These are phyloP conservation scores for Wickerhamomyces sp. DNA, from an alignment of 1,139 yeast species.

Conservation along the genomic window DNA sequence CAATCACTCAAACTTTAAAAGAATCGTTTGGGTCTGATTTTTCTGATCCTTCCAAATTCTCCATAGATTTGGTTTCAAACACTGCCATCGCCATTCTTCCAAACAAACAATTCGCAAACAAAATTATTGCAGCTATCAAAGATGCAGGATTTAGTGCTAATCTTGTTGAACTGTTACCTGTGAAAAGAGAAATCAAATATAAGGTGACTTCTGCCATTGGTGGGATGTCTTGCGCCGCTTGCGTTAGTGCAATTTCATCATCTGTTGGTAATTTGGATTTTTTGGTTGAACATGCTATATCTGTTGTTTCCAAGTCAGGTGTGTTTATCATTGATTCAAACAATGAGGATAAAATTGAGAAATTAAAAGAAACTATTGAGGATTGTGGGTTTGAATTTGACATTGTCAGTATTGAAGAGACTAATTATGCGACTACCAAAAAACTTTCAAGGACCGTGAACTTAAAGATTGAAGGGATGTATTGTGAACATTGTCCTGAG, in stretches of 20 bases:
- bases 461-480: conserved; percentile 63
- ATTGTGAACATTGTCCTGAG: conserved; percentile 65
- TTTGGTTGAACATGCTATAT: conserved; percentile 49
- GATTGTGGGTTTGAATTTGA: conserved; percentile 65
- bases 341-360: conserved; percentile 28
- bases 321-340: conserved; percentile 47
- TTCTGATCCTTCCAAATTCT: conserved; percentile 17
- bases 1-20: conserved; percentile 42
- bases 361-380: conserved; percentile 47
- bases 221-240: conserved; percentile 74
- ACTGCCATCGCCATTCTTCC: conserved; percentile 44
- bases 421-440: conserved; percentile 43
- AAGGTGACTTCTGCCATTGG: conserved; percentile 59
- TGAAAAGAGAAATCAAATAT: conserved; percentile 38
- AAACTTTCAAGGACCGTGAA: conserved; percentile 50
- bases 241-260: conserved; percentile 51
- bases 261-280: conserved; percentile 49
- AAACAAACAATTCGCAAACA: conserved; percentile 48
- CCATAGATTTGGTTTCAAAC: conserved; percentile 39
- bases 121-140: conserved; percentile 40
- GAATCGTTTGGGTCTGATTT: conserved; percentile 8
- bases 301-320: conserved; percentile 57
- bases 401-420: conserved; percentile 31
- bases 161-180: conserved; percentile 56
- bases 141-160: conserved; percentile 57